Conservation (phyloP, 495 filamentous ascomycete genomes). For the Talaromyces stipitatus region DNA sequence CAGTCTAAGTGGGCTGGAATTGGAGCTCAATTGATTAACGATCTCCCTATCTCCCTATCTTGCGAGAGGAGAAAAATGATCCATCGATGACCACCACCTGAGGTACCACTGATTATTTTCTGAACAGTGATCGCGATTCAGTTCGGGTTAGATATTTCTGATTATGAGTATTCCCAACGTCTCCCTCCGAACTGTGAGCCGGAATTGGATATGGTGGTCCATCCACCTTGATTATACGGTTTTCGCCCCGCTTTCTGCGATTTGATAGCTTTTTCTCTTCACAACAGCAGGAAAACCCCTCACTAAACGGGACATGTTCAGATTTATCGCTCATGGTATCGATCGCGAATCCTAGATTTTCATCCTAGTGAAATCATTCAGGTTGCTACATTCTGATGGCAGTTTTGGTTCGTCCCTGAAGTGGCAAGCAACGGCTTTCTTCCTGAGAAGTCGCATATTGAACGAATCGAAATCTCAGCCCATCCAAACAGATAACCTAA, state of each 20-base stretch:
- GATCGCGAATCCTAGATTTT: neutral
- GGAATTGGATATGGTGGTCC: neutral
- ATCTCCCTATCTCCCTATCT: neutral
- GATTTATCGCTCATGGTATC: neutral
- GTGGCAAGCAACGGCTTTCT: neutral
- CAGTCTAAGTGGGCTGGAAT: neutral
- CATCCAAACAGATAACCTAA: neutral
- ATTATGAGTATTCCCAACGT: neutral
- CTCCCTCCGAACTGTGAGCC: too few species aligned
- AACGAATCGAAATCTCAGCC: neutral
- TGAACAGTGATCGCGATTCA: neutral
- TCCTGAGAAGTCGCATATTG: neutral
- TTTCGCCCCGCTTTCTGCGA: neutral
- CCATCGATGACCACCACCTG: neutral
- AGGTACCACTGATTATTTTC: neutral
- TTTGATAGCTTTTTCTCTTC: neutral
- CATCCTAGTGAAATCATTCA: neutral
- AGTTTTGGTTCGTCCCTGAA: neutral
- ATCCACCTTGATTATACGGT: neutral
- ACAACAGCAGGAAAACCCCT: neutral
- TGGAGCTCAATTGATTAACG: neutral
- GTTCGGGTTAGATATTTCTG: neutral
- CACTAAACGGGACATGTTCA: neutral
- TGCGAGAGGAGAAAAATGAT: neutral
- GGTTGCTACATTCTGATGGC: neutral